Conservation (phyloP, 345 rosid genomes). For the Hypericum androsaemum region DNA sequence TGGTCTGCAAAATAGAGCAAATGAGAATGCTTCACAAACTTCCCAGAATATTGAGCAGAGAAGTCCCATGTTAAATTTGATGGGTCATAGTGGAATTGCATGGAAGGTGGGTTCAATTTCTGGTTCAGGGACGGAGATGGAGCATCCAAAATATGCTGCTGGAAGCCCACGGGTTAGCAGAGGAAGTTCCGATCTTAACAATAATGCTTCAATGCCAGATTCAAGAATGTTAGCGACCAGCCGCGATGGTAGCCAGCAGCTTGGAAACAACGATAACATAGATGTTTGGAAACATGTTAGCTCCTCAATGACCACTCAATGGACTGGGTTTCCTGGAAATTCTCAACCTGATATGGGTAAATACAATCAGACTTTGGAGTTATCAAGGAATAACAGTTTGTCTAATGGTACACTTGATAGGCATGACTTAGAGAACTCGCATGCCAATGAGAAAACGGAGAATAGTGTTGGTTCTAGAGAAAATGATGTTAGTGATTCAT, state of each 20-base stretch:
- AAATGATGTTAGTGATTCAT: constrained; percentile 13
- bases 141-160: constrained; percentile 23
- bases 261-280: constrained; percentile 22
- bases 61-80: constrained; percentile 17
- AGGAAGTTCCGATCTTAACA: constrained; percentile 31
- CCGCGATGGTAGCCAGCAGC: constrained; percentile 31
- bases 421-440: constrained; percentile 21
- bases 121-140: constrained; percentile 22
- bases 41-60: constrained; percentile 17
- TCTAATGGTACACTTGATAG: constrained; percentile 23
- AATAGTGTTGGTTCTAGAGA: constrained; percentile 29
- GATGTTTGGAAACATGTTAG: constrained; percentile 41
- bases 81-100: constrained; percentile 19
- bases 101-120: constrained; percentile 41
- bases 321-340: constrained; percentile 19
- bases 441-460: constrained; percentile 26
- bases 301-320: constrained; percentile 25
- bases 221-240: constrained; percentile 23
- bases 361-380: constrained; percentile 36
- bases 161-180: constrained; percentile 28
- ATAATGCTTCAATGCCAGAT: constrained; percentile 22
- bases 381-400: constrained; percentile 33
- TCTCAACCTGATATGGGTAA: constrained; percentile 23
- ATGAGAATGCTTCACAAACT: constrained; percentile 26
- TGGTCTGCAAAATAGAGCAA: constrained; percentile 20